Evolutionary conservation across 2,329 filamentous ascomycete species (phyloP), one percentile per base, ranked within the genome.

Genomic region (Exophiala lecanii-corni): DNA sequence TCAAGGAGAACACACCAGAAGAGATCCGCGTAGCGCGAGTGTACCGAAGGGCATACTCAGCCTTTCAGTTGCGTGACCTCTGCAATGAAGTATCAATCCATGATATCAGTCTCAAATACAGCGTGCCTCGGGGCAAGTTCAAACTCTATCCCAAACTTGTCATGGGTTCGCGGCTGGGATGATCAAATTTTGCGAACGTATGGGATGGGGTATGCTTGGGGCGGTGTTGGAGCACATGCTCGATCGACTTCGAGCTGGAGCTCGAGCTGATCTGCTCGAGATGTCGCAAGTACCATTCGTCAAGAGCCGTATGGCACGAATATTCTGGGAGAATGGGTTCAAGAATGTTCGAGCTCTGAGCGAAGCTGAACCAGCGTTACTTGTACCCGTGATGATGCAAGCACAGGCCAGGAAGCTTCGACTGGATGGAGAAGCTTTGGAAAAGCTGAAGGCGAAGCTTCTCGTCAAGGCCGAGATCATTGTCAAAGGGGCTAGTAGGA

Each of bases 111-210:
- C 71, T 72, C 12, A 86, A 85, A 57, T 89, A 86, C 58, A 75
- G 79, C 48, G 78, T 79, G 46, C 79, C 83, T 6, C 75, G 85
- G 15, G 85, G 84, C 73, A 76, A 4, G 78, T 89, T 9, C 85
- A 89, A 61, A 84, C 73, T 15, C 69, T 89, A 2, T 78, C 83
- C 2, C 83, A 87, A 55, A 84, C 81, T 1, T 88, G 84, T 53
- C 80, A 87, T 51, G 85, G 85, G 0, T 89, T 89, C 57, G 85
- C 84, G 3, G 82, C 82, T 2, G 84, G 84, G 3, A 86, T 88
- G 71, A 78, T 89, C 47, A 87, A 85, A 53, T 89, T 89, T 57
- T 89, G 84, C 57, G 74, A 86, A 53, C 74, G 78, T 13, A 87
- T 89, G 84, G 47, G 41, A 4, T 46, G 43, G 36, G 79, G 75